A percentile compares a stretch with the other conserved stretches of the same genome.
These are phyloP conservation scores for Phaeotremella fagi DNA, from an alignment of 768 basidiomycete species.

Conservation along the genomic window DNA sequence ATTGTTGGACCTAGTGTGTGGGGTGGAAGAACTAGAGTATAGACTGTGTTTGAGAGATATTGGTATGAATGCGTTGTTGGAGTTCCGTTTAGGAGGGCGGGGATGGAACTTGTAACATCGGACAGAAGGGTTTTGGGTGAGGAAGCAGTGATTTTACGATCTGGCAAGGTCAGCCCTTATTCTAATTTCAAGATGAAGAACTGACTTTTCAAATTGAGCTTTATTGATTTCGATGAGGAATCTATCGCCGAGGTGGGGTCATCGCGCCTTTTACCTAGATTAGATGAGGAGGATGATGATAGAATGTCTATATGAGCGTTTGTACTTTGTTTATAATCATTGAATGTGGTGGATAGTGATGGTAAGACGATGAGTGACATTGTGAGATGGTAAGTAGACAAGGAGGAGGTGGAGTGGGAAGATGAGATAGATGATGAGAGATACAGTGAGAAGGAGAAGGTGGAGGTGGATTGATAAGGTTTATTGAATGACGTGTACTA, in stretches of 20 bases:
- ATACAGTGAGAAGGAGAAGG: no score
- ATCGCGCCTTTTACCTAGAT: slow-evolving; percentile 8
- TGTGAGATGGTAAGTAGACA: background rate
- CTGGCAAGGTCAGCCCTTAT: no score
- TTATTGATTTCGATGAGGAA: slow-evolving; percentile 12
- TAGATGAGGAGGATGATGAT: slow-evolving; percentile 6
- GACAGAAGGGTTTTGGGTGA: no score
- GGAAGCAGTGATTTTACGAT: no score
- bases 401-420: background rate
- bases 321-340: slow-evolving; percentile 24
- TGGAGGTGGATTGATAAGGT: background rate
- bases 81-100: slow-evolving; percentile 21
- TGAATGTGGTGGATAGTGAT: slow-evolving; percentile 17
- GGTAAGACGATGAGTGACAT: slow-evolving; percentile 12
- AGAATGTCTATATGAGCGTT: slow-evolving; percentile 35
- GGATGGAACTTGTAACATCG: slow-evolving; percentile 14
- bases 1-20: slow-evolving; percentile 29
- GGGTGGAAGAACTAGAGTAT: slow-evolving; percentile 26
- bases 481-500: no score
- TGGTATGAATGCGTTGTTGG: slow-evolving; percentile 25
- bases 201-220: slow-evolving; percentile 14
- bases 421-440: no score
- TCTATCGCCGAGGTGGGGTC: slow-evolving; percentile 7
- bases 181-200: background rate
- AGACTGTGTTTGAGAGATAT: slow-evolving; percentile 24